Base-by-base conservation (phyloP, 2,329 filamentous ascomycete species). In the Epichloe gansuensis region DNA sequence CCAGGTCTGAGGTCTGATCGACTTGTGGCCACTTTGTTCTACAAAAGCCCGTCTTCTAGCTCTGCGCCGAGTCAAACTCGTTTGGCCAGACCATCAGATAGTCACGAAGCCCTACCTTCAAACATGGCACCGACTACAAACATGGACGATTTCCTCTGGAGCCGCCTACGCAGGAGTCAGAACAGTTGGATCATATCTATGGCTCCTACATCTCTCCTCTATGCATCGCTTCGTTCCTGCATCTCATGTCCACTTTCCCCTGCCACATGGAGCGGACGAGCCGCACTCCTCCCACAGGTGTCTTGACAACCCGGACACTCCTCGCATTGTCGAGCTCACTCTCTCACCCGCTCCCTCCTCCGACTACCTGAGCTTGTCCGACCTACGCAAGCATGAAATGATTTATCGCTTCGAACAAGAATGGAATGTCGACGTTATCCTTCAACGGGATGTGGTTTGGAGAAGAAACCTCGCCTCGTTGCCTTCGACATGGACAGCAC, bases 401-500 rank as follows among this genome's bases (percentile, higher is more conserved):
- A 82, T 95, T 54, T 89, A 87, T 72, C 78, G 83, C 17, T 94
- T 94, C 62, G 88, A 95, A 76, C 80, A 82, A 57, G 86, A 91
- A 66, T 94, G 88, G 88, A 91, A 90, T 62, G 84, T 93, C 42
- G 88, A 94, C 67, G 85, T 91, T 13, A 80, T 87, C 21, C 75
- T 95, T 56, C 88, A 94, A 67, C 69, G 69, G 42, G 87, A 91
- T 63, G 79, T 74, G 34, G 75, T 91, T 35, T 89, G 85, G 74
- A 77, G 89, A 54, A 79, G 85, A 31, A 81, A 94, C 68, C 91
- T 59, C 81, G 91, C 8, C 75, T 97, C 11, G 90, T 91, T 3
- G 88, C 96, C 35, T 98, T 98, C 64, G 93, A 98, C 68, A 98
- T 98, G 93, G 93, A 98, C 72, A 93, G 86, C 68, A 98, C 93